Base-by-base conservation (phyloP, 1,284 basidiomycete species). In the Sanghuangporus weigelae region DNA sequence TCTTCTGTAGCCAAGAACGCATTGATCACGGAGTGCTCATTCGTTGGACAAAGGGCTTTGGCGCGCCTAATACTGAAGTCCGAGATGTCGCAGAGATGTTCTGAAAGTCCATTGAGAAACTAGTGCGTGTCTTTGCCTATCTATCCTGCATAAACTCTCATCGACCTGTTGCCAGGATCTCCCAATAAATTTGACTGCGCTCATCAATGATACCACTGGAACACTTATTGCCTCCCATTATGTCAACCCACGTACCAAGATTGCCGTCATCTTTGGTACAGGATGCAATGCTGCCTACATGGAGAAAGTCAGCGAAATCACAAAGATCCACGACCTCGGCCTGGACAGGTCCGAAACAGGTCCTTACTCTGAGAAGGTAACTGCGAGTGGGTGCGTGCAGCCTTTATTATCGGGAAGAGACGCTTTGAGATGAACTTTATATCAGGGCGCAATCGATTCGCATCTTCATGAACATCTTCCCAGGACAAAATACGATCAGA, bases 21-120 rank as follows among this genome's bases (percentile, higher is more conserved):
- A 99, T 99, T 71, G 95, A 99, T 76, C 95, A 98, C 71, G 97
- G 95, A 55, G 86, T 86, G 68, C 87, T 99, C 51, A 94, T 98
- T 69, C 91, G 96, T 40, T 99, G 97, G 96, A 99, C 97, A 53
- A 99, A 99, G 77, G 97, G 96, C 68, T 99, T 99, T 71, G 95
- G 95, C 44, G 93, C 93, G 1, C 76, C 86, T 6, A 95, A 96
- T 73, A 95, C 94, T 21, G 97, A 99, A 76, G 96, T 95, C 14
- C 81, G 85, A 63, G 94, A 99, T 73, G 95, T 96, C 38, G 95
- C 92, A 5, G 90, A 81, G 55, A 95, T 99, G 93, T 96, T 99
- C 81, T 82, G 85, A 61, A 77, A 89, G 67, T 90, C 92, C 36
- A 84, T 99, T 57, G 80, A 83, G 67, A 93, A 86, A 83, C 79